Percentiles rank a stretch among this genome's conserved stretches.
phyloP scores from a whole-genome alignment of 108 stramenopile genomes.

The Nannochloropsis gaditana region DNA sequence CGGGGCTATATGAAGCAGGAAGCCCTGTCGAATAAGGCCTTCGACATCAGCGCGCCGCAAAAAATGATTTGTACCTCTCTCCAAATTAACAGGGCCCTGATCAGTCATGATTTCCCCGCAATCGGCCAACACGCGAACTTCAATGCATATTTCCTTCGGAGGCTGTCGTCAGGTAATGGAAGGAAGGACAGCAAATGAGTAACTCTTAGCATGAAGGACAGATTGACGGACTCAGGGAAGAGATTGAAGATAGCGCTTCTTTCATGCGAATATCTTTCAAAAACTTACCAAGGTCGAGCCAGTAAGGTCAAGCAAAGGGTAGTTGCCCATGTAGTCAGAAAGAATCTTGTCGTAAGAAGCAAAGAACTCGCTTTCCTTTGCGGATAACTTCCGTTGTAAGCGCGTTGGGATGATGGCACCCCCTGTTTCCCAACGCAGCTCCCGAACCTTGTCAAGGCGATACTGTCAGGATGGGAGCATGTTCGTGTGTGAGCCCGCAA shows the following conservation, averaged over 20 bases:
- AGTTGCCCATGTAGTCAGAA: constrained; percentile 42
- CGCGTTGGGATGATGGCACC: constrained; percentile 55
- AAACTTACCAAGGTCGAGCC: constrained; percentile 53
- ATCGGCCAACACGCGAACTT: constrained; percentile 64
- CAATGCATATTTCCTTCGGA: constrained; percentile 64
- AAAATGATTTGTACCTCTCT: constrained; percentile 70
- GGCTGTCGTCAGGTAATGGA: constrained; percentile 55
- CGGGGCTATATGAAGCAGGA: constrained; percentile 59
- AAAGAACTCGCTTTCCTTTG: constrained; percentile 65
- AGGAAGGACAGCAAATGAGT: background rate
- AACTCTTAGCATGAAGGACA: background rate
- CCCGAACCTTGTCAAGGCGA: constrained; percentile 60
- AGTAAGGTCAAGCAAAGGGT: constrained; percentile 13
- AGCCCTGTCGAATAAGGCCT: constrained; percentile 71
- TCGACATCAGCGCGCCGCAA: constrained; percentile 78
- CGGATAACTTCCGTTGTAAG: constrained; percentile 52
- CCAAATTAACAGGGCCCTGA: constrained; percentile 64
- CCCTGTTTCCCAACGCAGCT: constrained; percentile 60
- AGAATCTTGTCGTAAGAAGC: constrained; percentile 63
- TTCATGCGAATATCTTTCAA: constrained; percentile 40
- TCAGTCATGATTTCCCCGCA: constrained; percentile 60
- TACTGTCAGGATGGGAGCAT: background rate
- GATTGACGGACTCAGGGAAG: background rate
- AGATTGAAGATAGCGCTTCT: background rate
- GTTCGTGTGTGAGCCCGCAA: too few relatives aligned